Conservation (phyloP, 495 filamentous ascomycete species). For the Penicillium salamii region DNA sequence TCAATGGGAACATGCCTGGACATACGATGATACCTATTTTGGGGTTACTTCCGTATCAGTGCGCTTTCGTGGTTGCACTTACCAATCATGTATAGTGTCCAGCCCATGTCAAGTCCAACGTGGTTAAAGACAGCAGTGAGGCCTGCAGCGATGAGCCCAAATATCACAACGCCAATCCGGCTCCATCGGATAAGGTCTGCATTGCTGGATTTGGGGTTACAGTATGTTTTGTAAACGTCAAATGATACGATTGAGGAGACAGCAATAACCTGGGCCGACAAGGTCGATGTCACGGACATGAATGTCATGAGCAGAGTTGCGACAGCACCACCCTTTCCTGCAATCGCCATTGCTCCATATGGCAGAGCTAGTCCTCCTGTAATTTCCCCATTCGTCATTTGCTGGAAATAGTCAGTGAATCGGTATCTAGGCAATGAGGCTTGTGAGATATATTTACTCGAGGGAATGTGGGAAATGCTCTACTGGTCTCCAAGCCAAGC, state of each 20-base stretch:
- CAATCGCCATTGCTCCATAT: constrained; percentile 23
- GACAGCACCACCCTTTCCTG: constrained; percentile 29
- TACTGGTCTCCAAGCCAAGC: neutral
- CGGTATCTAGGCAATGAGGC: too few species aligned
- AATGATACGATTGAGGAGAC: constrained; percentile 29
- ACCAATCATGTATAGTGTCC: constrained; percentile 24
- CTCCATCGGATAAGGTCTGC: neutral
- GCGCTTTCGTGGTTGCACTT: constrained; percentile 1
- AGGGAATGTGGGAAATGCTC: neutral
- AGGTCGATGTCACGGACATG: constrained; percentile 30
- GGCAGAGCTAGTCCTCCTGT: constrained; percentile 24
- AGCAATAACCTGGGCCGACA: constrained; percentile 32
- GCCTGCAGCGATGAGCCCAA: neutral
- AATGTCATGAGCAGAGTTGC: constrained; percentile 28
- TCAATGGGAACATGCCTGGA: constrained; percentile 28
- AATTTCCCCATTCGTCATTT: constrained; percentile 11
- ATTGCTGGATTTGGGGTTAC: constrained; percentile 10
- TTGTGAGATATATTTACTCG: neutral
- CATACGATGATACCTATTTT: neutral
- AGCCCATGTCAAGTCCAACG: constrained; percentile 1
- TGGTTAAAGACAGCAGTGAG: neutral
- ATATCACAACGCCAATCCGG: neutral
- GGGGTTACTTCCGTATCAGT: neutral
- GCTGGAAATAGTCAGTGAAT: constrained; percentile 16
- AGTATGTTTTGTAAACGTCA: constrained; percentile 36